A percentile compares a stretch with the other conserved stretches of the same genome.
These are phyloP conservation scores for Ustilago vetiveriae DNA, from an alignment of 1,284 basidiomycete genomes.

Conservation along the genomic window DNA sequence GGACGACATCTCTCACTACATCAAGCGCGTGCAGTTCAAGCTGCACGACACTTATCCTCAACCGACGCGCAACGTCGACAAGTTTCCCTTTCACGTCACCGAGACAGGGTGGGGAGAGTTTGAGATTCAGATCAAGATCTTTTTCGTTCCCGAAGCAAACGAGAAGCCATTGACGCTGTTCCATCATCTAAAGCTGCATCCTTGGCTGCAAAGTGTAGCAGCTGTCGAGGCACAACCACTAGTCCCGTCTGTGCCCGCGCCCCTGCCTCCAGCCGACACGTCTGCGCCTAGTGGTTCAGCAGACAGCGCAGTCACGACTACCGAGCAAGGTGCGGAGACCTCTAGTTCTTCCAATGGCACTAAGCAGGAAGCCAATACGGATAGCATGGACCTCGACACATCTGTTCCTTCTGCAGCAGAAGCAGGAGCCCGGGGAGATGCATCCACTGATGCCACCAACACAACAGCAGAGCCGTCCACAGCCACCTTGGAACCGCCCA, in stretches of 20 bases:
- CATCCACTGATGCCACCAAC: background rate
- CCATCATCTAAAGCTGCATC: slow-evolving; percentile 95
- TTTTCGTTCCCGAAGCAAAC: slow-evolving; percentile 87
- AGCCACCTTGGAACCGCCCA: slow-evolving; percentile 10
- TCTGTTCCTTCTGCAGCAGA: background rate
- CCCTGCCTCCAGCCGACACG: slow-evolving; percentile 34
- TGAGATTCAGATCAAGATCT: slow-evolving; percentile 91
- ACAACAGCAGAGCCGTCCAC: background rate
- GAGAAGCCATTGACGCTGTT: slow-evolving; percentile 89
- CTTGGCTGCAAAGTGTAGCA: slow-evolving; percentile 77
- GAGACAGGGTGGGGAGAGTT: slow-evolving; percentile 99
- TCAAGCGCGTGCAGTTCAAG: slow-evolving; percentile 93
- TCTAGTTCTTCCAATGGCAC: slow-evolving; percentile 1
- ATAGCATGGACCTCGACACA: slow-evolving; percentile 31
- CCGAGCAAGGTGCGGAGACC: background rate
- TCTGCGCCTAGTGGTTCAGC: slow-evolving; percentile 14
- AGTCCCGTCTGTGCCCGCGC: slow-evolving; percentile 32
- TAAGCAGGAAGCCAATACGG: slow-evolving; percentile 7
- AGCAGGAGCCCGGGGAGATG: slow-evolving; percentile 4
- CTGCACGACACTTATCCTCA: slow-evolving; percentile 95
- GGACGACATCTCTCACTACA: slow-evolving; percentile 65
- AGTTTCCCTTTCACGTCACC: slow-evolving; percentile 89
- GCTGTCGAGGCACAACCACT: slow-evolving; percentile 73
- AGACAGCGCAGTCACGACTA: background rate
- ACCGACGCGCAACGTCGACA: slow-evolving; percentile 87